Conservation (phyloP, 2,329 filamentous ascomycete genomes). For the Apiospora malaysiana region DNA sequence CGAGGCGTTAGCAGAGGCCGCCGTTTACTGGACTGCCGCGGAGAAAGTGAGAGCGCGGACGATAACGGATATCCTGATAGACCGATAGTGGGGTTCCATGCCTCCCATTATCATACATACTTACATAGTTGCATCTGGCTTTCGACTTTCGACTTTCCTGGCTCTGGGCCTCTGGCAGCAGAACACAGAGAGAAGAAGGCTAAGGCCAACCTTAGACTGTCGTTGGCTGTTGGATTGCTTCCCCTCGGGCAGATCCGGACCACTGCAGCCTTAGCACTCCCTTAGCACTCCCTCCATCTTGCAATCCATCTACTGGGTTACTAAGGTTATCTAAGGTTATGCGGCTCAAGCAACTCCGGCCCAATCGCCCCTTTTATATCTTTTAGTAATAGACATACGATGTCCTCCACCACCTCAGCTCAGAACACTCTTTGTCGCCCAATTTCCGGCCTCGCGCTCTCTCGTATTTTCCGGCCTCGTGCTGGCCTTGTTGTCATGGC, state of each 20-base stretch:
- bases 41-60: slow-evolving; percentile 15
- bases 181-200: too few species aligned
- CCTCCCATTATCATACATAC: neutral
- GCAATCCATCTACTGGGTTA: neutral
- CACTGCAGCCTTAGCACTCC: neutral
- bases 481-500: neutral
- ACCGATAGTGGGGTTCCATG: neutral
- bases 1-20: neutral
- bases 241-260: neutral
- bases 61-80: neutral
- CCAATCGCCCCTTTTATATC: neutral
- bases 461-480: neutral
- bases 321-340: neutral
- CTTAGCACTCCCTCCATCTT: neutral
- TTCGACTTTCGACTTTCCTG: too few species aligned
- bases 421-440: neutral
- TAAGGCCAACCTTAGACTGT: too few species aligned
- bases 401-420: neutral
- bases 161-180: too few species aligned
- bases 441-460: neutral
- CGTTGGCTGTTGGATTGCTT: neutral
- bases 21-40: neutral
- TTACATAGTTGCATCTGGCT: too few species aligned
- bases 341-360: slow-evolving; percentile 3
- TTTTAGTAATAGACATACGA: neutral